Evolutionary conservation across 2,329 filamentous ascomycete species (phyloP), one percentile per base, ranked within the genome.

Genomic region (Verticillium tricorpus): DNA sequence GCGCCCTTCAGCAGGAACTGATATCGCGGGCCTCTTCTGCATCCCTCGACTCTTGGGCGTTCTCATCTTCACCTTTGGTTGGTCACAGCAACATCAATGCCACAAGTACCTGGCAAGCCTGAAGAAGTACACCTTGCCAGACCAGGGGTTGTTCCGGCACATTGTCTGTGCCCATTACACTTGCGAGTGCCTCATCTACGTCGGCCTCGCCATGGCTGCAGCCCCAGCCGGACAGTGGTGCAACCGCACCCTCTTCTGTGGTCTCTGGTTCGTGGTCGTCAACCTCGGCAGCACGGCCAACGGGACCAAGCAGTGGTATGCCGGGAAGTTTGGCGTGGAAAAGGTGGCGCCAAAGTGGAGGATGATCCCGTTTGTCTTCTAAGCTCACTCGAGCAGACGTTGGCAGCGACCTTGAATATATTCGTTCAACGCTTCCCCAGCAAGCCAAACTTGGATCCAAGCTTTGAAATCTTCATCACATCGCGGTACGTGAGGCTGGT

Each of bases 81-180:
- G 89, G 63, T 77, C 82, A 31, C 79, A 90, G 66, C 95, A 99
- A 73, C 85, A 94, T 73, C 81, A 85, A 66, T 91, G 88, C 69
- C 91, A 94, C 71, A 77, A 77, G 60, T 82, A 93, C 68, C 82
- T 95, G 22, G 86, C 88, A 52, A 83, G 84, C 45, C 77, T 95
- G 63, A 85, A 86, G 71, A 94, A 93, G 71, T 98, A 99, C 75
- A 90, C 90, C 12, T 81, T 98, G 28, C 94, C 94, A 0, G 78
- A 83, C 2, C 83, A 89, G 63, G 88, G 89, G 2, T 77, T 90
- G 62, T 99, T 98, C 74, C 80, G 80, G 55, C 80, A 82, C 62
- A 75, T 96, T 25, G 77, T 97, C 45, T 96, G 91, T 68, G 93
- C 95, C 19, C 95, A 99, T 76, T 99, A 98, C 75, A 90, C 90